phyloP scores from a whole-genome alignment of 1,284 basidiomycete species.

The Sphagnurus paluster region DNA sequence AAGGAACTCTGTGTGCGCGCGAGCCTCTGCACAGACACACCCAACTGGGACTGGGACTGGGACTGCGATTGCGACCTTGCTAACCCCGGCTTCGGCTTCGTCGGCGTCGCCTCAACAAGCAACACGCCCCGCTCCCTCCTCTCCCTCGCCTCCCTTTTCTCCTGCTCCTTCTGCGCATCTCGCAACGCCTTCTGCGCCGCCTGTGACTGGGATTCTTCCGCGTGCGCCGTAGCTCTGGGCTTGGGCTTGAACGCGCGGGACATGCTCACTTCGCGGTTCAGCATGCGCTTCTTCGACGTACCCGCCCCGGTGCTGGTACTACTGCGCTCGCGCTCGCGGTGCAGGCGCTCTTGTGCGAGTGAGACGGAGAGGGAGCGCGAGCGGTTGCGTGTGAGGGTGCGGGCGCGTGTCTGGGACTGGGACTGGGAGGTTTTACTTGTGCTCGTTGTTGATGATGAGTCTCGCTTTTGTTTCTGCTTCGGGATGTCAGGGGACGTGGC shows the following conservation, averaged over 20 bases:
- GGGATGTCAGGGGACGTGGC: conserved; percentile 26
- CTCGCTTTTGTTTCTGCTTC: conserved; percentile 8
- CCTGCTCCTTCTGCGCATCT: not conserved
- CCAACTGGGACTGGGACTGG: conserved; percentile 6
- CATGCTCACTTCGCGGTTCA: conserved; percentile 74
- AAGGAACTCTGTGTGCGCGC: not conserved
- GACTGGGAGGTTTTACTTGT: conserved; percentile 24
- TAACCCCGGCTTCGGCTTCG: conserved; percentile 36
- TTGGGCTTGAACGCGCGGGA: conserved; percentile 60
- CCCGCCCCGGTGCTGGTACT: conserved; percentile 29
- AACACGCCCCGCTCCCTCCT: conserved; percentile 40
- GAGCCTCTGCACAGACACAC: not conserved
- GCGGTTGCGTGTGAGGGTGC: conserved; percentile 38
- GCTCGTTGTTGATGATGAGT: conserved; percentile 3
- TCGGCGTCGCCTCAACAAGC: conserved; percentile 61
- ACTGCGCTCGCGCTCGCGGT: conserved; percentile 45
- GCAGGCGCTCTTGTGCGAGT: conserved; percentile 49
- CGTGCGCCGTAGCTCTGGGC: conserved; percentile 21
- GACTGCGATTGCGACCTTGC: conserved; percentile 11
- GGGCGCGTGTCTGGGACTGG: conserved; percentile 22
- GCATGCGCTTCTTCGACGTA: conserved; percentile 41
- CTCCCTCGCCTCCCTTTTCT: not conserved
- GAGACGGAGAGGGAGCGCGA: conserved; percentile 69
- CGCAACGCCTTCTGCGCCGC: conserved; percentile 22
- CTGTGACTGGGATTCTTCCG: conserved; percentile 16